These are phyloP conservation scores for Pythium grandisporangium DNA, from an alignment of 352 stramenopile genomes.

Conservation along the genomic window DNA sequence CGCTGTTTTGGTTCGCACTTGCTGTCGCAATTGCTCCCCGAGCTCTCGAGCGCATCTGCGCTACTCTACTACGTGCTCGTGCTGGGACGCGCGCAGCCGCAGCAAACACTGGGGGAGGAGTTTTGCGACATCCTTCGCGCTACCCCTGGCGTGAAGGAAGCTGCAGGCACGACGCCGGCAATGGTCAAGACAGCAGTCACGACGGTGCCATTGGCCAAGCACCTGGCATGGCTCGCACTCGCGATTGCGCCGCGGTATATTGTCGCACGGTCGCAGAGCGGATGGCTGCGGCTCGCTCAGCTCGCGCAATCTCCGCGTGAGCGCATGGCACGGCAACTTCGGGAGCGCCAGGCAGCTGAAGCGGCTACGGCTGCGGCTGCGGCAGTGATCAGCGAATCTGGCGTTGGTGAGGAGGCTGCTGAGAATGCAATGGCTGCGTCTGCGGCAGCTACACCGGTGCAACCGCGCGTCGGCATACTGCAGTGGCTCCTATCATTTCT, in stretches of 20 bases:
- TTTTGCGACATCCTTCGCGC: constrained; percentile 81
- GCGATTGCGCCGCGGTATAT: constrained; percentile 57
- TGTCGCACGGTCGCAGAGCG: constrained; percentile 40
- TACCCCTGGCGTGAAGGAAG: constrained; percentile 6
- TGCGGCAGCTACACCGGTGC: too few species aligned
- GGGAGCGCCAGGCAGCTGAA: constrained; percentile 22
- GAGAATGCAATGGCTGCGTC: constrained; percentile 1
- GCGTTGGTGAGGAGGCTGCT: too few species aligned
- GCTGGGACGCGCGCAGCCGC: constrained; percentile 38
- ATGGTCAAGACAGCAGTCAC: constrained; percentile 1
- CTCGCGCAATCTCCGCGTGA: constrained; percentile 56
- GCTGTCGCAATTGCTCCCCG: constrained; percentile 71
- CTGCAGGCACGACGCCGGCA: neutral
- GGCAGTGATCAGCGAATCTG: too few species aligned
- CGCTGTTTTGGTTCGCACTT: constrained; percentile 52
- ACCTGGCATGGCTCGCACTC: constrained; percentile 48
- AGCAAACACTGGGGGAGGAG: constrained; percentile 83
- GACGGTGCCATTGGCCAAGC: constrained; percentile 25
- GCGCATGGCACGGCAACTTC: constrained; percentile 73
- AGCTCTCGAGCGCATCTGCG: constrained; percentile 50
- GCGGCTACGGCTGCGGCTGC: constrained; percentile 3
- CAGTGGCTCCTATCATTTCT: constrained; percentile 14
- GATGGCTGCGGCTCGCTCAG: constrained; percentile 63
- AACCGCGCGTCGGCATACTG: constrained; percentile 7
- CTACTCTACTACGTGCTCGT: constrained; percentile 62